Base-by-base conservation (phyloP, 257 asterid genomes). In the Mentha longifolia region DNA sequence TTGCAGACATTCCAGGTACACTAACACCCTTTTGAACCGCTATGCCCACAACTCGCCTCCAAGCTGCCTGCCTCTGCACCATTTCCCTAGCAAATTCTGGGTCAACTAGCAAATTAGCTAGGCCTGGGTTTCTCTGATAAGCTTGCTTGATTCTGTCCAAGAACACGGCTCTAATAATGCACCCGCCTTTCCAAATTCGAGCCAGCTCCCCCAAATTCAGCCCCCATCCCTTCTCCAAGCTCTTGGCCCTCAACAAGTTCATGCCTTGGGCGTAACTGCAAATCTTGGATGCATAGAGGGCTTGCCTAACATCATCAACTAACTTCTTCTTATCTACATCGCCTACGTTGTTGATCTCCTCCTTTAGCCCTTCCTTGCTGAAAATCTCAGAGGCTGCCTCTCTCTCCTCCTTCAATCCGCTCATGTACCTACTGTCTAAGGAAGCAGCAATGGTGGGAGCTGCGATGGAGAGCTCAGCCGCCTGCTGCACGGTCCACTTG, bases 401-500 rank as follows among this genome's bases (percentile, higher is more conserved):
- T 59, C 98, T 77, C 77, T 92, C 97, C 0, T 87, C 96, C 85
- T 92, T 92, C 76, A 92, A 75, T n/a, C 97, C 97, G 51, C 98
- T 92, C 90, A 92, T 78, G 15, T 82, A 92, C 78, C 98, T 71
- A 62, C 87, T 25, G 64, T 92, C 98, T 46, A 92, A 77, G 0
- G 97, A 90, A 11, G 98, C 98, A 0, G 97, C 97, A 45, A 92
- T 92, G 0, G 98, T 92, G 0, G 98, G 98, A 9, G 97, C 98
- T 0, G 98, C 98, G 55, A 92, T 85, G 1, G 96, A 85, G 3
- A 92, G 80, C 83, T 92, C 98, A 0, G 98, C 98, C 0, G 98
- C 98, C 77, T 92, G 97, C 89, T 92, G 98, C 57, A 92, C 98
- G 0, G 97, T 90, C 98, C 98, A 92, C 74, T 92, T 92, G 5